phyloP scores from a whole-genome alignment of 768 basidiomycete species.

The Rhodocollybia butyracea region DNA sequence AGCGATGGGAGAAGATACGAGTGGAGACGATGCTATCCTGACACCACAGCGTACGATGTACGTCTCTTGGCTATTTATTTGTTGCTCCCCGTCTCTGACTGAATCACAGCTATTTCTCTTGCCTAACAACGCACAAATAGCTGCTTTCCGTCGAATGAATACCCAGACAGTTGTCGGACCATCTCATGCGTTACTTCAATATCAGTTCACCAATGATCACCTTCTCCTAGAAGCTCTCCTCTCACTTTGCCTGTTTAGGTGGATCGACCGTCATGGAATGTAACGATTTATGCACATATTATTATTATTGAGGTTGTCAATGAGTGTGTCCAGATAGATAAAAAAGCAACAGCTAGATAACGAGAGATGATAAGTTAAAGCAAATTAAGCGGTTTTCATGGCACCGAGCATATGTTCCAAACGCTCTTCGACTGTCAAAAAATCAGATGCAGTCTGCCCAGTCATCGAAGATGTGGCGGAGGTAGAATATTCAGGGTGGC shows the following conservation, averaged over 20 bases:
- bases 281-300: slow-evolving; percentile 19
- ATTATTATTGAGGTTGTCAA: slow-evolving; percentile 10
- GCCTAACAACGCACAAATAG: slow-evolving; percentile 45
- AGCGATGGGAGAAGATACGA: slow-evolving; percentile 59
- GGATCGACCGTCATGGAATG: slow-evolving; percentile 61
- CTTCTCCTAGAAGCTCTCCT: slow-evolving; percentile 64
- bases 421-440: slow-evolving; percentile 75
- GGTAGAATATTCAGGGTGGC: slow-evolving; percentile 36
- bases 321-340: background rate
- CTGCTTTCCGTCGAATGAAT: slow-evolving; percentile 51
- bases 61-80: slow-evolving; percentile 20
- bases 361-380: background rate
- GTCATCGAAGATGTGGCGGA: slow-evolving; percentile 66
- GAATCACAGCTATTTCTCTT: slow-evolving; percentile 41
- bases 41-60: slow-evolving; percentile 60
- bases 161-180: slow-evolving; percentile 59
- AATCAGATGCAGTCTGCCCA: slow-evolving; percentile 40
- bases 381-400: slow-evolving; percentile 28
- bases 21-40: slow-evolving; percentile 55
- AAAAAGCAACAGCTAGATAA: background rate
- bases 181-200: slow-evolving; percentile 60
- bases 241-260: slow-evolving; percentile 69
- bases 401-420: slow-evolving; percentile 68
- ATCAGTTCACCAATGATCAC: slow-evolving; percentile 56
- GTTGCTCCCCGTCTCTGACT: slow-evolving; percentile 6